Base-by-base conservation (phyloP, 306 rosid genomes). In the Prunus salicina region DNA sequence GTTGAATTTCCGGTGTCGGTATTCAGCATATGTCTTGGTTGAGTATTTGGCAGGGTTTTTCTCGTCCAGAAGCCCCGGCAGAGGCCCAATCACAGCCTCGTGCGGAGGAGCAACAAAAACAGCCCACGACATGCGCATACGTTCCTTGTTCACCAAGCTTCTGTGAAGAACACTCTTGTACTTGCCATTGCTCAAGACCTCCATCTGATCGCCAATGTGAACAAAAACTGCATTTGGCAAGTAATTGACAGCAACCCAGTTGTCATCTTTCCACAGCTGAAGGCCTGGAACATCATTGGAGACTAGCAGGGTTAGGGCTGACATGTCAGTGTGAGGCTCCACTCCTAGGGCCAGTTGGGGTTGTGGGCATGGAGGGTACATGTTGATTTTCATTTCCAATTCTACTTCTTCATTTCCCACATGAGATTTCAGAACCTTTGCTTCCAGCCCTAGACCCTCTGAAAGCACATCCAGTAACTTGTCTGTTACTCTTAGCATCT, bases 301-400 rank as follows among this genome's bases (percentile, higher is more conserved):
- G 28, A 91, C 82, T 0, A 87, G 90, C 12, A 91, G 0, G 7
- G 92, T 89, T 30, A 91, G 76, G 64, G 86, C 92, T n/a, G 86
- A 86, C 94, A 91, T 89, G 67, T 91, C 92, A 2, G 97, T 89
- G 82, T 89, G 97, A 15, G 97, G 76, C 75, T 91, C 97, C 28
- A 89, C 94, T 8, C 97, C 94, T 0, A 91, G 74, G 56, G 91
- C 97, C 13, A 87, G 65, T 28, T 91, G 74, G 15, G 92, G 94
- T 19, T 89, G 94, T 30, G 94, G 94, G 53, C 97, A 91, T 3
- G 92, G 90, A 8, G 94, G 94, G 63, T 89, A 91, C 88, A 91
- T 81, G 64, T 91, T 87, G 76, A 89, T 91, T 80, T 91, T 91
- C 94, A 91, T 89, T 76, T 91, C 92, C 32, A 80, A 1, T 61